These are phyloP conservation scores for Elsinoe perseae DNA, from an alignment of 2,329 filamentous ascomycete species.

Conservation along the genomic window DNA sequence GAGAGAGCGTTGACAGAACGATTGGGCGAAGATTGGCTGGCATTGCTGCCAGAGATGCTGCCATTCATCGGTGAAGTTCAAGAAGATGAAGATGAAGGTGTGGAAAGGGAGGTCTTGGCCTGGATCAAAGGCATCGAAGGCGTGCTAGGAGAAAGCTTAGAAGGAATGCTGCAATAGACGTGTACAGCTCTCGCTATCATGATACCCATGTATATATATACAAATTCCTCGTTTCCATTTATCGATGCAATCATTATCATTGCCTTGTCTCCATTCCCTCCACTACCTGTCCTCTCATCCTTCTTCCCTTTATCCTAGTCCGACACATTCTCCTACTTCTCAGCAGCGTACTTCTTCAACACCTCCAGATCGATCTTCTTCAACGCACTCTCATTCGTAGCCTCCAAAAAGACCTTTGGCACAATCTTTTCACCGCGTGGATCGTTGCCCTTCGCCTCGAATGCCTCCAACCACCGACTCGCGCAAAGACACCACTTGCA, in stretches of 20 bases:
- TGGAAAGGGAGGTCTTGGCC: constrained; percentile 78
- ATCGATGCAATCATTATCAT: not conserved
- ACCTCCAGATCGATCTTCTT: constrained; percentile 42
- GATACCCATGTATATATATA: constrained; percentile 12
- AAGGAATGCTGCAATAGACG: constrained; percentile 62
- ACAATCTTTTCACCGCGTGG: constrained; percentile 36
- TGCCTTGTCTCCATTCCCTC: too few species aligned
- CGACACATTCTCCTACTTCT: constrained; percentile 28
- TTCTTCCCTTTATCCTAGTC: not conserved
- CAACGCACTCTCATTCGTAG: constrained; percentile 47
- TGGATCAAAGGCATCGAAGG: constrained; percentile 90
- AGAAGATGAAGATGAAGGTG: constrained; percentile 90
- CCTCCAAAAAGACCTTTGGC: constrained; percentile 43
- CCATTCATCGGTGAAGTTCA: constrained; percentile 92
- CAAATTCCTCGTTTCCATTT: not conserved
- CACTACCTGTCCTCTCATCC: not conserved
- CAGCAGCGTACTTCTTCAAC: constrained; percentile 43
- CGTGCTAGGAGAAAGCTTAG: constrained; percentile 80
- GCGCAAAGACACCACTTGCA: constrained; percentile 60
- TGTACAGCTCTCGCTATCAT: not conserved
- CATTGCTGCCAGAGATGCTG: constrained; percentile 86
- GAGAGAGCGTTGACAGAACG: constrained; percentile 58
- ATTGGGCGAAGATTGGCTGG: constrained; percentile 88
- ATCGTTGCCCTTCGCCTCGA: constrained; percentile 45
- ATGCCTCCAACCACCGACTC: constrained; percentile 47